Evolutionary conservation across 192 early-diverging fungal species (phyloP).

Genomic region (Coemansia furcata): DNA sequence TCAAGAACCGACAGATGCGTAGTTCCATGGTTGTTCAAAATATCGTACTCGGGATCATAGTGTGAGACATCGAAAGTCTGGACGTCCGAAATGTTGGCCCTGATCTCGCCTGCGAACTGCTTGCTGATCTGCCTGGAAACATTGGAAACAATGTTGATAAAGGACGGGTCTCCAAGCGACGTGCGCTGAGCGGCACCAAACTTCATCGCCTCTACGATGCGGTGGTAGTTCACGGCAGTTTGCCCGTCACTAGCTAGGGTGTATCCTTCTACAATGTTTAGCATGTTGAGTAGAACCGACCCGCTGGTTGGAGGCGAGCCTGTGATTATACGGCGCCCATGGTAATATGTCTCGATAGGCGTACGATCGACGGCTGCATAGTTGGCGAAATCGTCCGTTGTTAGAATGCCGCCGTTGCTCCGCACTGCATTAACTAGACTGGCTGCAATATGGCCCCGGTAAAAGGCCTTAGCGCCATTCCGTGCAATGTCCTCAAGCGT

Average conservation of each 20-base stretch:
- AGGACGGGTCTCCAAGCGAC: slow-evolving; percentile 78
- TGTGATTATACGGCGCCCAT: slow-evolving; percentile 72
- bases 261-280: slow-evolving; percentile 87
- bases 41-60: slow-evolving; percentile 79
- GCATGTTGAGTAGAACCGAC: slow-evolving; percentile 73
- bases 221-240: slow-evolving; percentile 69
- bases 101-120: slow-evolving; percentile 60
- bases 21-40: slow-evolving; percentile 82
- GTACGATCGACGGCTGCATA: slow-evolving; percentile 64
- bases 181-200: slow-evolving; percentile 81
- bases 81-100: slow-evolving; percentile 72
- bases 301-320: slow-evolving; percentile 80
- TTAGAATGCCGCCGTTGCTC: slow-evolving; percentile 73
- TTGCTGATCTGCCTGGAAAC: slow-evolving; percentile 67
- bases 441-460: slow-evolving; percentile 64
- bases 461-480: slow-evolving; percentile 61
- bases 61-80: slow-evolving; percentile 66
- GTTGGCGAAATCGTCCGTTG: slow-evolving; percentile 64
- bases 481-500: slow-evolving; percentile 64
- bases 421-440: slow-evolving; percentile 64
- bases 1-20: slow-evolving; percentile 86
- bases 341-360: slow-evolving; percentile 69
- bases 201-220: slow-evolving; percentile 85
- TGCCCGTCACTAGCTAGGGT: slow-evolving; percentile 59
- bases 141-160: slow-evolving; percentile 44